Evolutionary conservation across 768 basidiomycete species (phyloP), one percentile per base, ranked within the genome.

Genomic region (Tricholoma saponaceum): DNA sequence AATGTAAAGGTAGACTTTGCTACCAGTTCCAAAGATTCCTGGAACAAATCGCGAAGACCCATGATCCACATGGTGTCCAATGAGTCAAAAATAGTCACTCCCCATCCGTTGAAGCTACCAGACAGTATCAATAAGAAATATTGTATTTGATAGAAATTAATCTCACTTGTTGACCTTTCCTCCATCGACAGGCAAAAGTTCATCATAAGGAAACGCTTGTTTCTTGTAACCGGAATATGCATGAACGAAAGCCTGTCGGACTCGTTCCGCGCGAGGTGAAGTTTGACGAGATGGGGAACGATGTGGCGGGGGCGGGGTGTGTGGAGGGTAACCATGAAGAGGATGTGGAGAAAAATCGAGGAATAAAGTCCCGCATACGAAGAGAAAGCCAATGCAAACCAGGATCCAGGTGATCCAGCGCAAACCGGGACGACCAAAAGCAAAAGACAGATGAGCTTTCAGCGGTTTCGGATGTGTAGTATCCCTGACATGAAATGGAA

Each of bases 51-150:
- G 13, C 80, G 70, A 13, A 93, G 72, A 9, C 80, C 90, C 84
- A 95, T 87, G 47, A 95, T 74, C 67, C 88, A 80, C 77, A 96
- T 85, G 0, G 90, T 91, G 62, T 93, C 92, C 16, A 95, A 77
- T 1, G 90, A 80, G 61, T 95, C 93, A 49, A 89, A 80, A 55
- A 87, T 72, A 2, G 89, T 86, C 1, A 87, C 73, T 13, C 84
- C 84, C 88, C 88, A 90, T 22, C 85, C 86, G 62, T 89, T 88
- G 64, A 89, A 85, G 66, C 87, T 89, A 51, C 5, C 35, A 35
- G 37, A 43, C 25, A 9, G 25, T 10, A 33, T 39, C 18, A 47
- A 26, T 14, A 32, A 41, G 7, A 32, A 37, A 35, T 51, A 33
- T 52, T 47, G 23, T 10, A 35, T 41, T 26, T 46, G 28, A 26